These are phyloP conservation scores for Colletotrichum camelliae DNA, from an alignment of 2,329 filamentous ascomycete species.

Conservation along the genomic window DNA sequence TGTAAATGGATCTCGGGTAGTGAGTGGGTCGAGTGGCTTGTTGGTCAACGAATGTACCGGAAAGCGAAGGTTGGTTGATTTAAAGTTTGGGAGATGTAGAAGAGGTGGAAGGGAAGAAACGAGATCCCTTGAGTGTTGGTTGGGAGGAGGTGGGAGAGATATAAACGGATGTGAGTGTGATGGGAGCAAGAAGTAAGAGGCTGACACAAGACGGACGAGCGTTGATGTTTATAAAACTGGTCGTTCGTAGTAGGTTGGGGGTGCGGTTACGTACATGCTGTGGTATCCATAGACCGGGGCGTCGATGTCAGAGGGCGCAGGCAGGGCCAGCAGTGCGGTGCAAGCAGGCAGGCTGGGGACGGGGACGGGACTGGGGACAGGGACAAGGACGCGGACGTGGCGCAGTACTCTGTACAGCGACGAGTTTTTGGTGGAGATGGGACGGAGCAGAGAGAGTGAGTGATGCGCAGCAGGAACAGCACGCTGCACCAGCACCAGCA, in stretches of 20 bases:
- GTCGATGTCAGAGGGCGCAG: conserved; percentile 12
- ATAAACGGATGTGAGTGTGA: conserved; percentile 4
- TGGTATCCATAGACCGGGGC: neutral
- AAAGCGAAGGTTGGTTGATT: neutral
- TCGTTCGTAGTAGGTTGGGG: neutral
- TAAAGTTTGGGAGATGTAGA: neutral
- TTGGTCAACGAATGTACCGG: conserved; percentile 11
- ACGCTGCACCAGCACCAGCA: neutral
- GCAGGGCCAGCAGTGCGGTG: neutral
- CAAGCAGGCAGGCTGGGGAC: neutral
- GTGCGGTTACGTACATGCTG: conserved; percentile 1
- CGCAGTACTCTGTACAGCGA: conserved; percentile 16
- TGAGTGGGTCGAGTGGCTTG: neutral
- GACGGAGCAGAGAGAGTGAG: neutral
- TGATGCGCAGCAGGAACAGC: neutral
- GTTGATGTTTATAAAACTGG: conserved; percentile 21
- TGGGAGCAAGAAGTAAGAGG: neutral
- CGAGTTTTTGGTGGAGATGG: conserved; percentile 15
- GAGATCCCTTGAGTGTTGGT: neutral
- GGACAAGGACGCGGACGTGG: conserved; percentile 18
- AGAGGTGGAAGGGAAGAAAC: neutral
- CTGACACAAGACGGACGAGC: conserved; percentile 11
- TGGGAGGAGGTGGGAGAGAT: neutral
- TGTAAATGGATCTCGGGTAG: conserved; percentile 1
- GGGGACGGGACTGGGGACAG: neutral